A percentile compares a stretch with the other conserved stretches of the same genome.
Evolutionary conservation across 1,139 yeast genomes (phyloP).

Genomic region (Yamadazyma conglobata): DNA sequence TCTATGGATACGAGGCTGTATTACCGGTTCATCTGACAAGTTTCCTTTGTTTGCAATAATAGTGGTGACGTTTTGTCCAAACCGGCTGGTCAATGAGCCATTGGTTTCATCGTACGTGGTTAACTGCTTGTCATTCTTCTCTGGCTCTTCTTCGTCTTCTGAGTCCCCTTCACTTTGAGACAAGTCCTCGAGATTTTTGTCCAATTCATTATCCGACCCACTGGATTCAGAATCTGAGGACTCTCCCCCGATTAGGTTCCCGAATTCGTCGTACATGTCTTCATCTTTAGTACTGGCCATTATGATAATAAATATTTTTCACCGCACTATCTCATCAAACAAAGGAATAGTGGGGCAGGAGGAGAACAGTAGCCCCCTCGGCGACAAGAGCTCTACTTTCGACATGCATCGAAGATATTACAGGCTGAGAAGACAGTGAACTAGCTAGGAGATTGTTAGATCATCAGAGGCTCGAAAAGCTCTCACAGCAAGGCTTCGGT

Average conservation of each 20-base stretch:
- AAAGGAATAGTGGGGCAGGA: too few relatives aligned
- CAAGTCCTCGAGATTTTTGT: slow-evolving; percentile 6
- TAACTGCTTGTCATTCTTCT: slow-evolving; percentile 19
- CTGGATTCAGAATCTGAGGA: too few relatives aligned
- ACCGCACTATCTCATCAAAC: too few relatives aligned
- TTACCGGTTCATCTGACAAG: slow-evolving; percentile 53
- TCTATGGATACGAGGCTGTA: slow-evolving; percentile 49
- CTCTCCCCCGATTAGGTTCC: slow-evolving; percentile 72
- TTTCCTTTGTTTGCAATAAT: slow-evolving; percentile 26
- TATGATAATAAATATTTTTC: too few relatives aligned
- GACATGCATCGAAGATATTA: too few relatives aligned
- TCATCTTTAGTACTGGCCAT: too few relatives aligned
- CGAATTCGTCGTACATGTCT: slow-evolving; percentile 69
- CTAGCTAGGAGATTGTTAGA: too few relatives aligned
- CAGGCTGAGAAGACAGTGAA: too few relatives aligned
- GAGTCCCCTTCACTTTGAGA: slow-evolving; percentile 13
- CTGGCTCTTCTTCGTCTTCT: slow-evolving; percentile 13
- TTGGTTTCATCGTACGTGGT: slow-evolving; percentile 32
- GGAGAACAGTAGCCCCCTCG: too few relatives aligned
- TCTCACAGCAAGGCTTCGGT: too few relatives aligned
- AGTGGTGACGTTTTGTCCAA: slow-evolving; percentile 49
- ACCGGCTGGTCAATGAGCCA: slow-evolving; percentile 12
- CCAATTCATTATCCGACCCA: slow-evolving; percentile 8
- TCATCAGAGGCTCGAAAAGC: too few relatives aligned
- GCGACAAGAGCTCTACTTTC: too few relatives aligned